phyloP scores from a whole-genome alignment of 192 early-diverging fungal genomes.

The Umbelopsis vinacea region DNA sequence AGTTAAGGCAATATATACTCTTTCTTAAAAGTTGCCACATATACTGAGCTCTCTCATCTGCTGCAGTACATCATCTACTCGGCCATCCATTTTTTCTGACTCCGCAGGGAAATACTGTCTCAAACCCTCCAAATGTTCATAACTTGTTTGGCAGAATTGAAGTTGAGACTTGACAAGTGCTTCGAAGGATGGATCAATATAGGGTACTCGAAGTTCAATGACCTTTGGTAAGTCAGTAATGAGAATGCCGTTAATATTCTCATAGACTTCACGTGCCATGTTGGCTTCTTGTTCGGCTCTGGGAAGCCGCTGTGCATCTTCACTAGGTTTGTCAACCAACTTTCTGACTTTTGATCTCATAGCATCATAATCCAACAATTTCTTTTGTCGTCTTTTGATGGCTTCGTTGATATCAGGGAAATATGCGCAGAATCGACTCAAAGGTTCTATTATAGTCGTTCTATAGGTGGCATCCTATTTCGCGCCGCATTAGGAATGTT shows the following conservation, averaged over 20 bases:
- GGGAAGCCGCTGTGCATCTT: slow-evolving; percentile 70
- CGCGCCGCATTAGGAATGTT: background rate
- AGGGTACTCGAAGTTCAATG: slow-evolving; percentile 85
- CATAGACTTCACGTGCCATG: slow-evolving; percentile 76
- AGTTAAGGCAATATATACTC: background rate
- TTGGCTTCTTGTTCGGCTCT: slow-evolving; percentile 82
- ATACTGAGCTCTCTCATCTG: slow-evolving; percentile 92
- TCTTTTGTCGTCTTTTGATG: slow-evolving; percentile 86
- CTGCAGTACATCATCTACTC: slow-evolving; percentile 80
- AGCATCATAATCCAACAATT: slow-evolving; percentile 90
- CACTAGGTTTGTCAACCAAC: slow-evolving; percentile 78
- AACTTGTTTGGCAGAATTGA: slow-evolving; percentile 86
- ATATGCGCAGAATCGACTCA: slow-evolving; percentile 82
- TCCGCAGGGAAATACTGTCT: slow-evolving; percentile 64
- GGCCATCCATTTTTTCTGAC: slow-evolving; percentile 66
- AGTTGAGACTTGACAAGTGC: slow-evolving; percentile 93
- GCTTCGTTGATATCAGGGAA: slow-evolving; percentile 95
- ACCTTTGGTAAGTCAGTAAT: slow-evolving; percentile 89
- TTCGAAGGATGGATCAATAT: slow-evolving; percentile 95
- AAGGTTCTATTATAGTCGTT: slow-evolving; percentile 86
- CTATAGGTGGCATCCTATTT: slow-evolving; percentile 79
- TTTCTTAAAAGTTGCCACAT: slow-evolving; percentile 69
- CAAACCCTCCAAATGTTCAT: slow-evolving; percentile 71
- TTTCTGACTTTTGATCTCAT: slow-evolving; percentile 73
- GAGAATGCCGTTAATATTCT: slow-evolving; percentile 80